These are phyloP conservation scores for Letharia lupina DNA, from an alignment of 495 filamentous ascomycete genomes.

Conservation along the genomic window DNA sequence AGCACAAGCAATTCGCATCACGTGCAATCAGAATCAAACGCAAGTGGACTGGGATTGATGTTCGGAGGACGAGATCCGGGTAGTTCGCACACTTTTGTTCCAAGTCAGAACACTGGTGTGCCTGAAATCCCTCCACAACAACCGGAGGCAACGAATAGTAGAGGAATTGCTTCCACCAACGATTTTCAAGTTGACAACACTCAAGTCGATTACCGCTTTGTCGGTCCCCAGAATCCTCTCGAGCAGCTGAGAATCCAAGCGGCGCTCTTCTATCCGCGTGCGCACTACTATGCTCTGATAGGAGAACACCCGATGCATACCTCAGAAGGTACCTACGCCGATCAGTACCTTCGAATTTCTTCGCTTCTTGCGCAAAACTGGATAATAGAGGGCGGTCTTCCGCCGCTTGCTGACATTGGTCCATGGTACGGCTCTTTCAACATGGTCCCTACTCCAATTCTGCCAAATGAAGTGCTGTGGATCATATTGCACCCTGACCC, in stretches of 20 bases:
- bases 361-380: background rate
- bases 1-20: background rate
- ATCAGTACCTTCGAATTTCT: background rate
- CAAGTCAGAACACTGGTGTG: background rate
- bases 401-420: background rate
- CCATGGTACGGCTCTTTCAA: constrained; percentile 5
- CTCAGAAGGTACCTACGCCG: background rate
- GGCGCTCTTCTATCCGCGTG: constrained; percentile 1
- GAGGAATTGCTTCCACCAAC: background rate
- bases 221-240: background rate
- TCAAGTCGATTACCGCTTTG: background rate
- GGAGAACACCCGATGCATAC: background rate
- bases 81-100: background rate
- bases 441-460: background rate
- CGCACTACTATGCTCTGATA: background rate
- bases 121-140: background rate
- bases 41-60: background rate
- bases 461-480: background rate
- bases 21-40: background rate
- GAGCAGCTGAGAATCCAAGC: constrained; percentile 9
- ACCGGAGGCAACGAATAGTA: background rate
- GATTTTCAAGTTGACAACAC: background rate
- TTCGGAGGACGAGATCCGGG: background rate
- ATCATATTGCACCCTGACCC: background rate
- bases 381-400: background rate